phyloP scores from a whole-genome alignment of 176 grass and related monocot genomes.

The Phyllostachys edulis region DNA sequence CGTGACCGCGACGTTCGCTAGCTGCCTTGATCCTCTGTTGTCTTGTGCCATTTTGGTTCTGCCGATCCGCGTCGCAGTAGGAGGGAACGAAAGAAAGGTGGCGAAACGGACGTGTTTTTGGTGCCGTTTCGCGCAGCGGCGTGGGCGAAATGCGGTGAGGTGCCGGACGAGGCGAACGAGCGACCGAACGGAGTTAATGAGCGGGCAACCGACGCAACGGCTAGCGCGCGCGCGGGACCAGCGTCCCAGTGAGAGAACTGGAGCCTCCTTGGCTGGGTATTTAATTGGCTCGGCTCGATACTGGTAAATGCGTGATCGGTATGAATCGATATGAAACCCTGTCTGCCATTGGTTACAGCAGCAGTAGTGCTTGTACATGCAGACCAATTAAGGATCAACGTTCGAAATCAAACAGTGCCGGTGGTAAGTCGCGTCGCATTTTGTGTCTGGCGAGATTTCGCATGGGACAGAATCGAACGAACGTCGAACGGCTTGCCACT shows the following conservation, averaged over 20 bases:
- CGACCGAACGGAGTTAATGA: background rate
- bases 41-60: background rate
- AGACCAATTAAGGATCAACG: background rate
- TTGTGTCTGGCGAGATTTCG: no score
- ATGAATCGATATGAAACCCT: background rate
- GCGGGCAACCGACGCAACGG: slow-evolving; percentile 16
- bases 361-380: background rate
- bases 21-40: background rate
- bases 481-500: no score
- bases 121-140: background rate
- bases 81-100: background rate
- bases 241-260: background rate
- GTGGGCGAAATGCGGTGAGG: background rate
- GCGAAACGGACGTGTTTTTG: background rate
- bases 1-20: background rate
- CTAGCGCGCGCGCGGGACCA: background rate
- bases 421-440: no score
- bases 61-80: background rate
- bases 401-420: background rate
- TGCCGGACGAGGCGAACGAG: background rate
- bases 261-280: background rate
- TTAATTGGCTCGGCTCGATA: background rate
- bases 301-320: slow-evolving; percentile 31
- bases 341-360: background rate
- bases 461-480: no score